A percentile compares a stretch with the other conserved stretches of the same genome.
Conservation (phyloP, 148 eudicot species). For the Cornus kousa region DNA sequence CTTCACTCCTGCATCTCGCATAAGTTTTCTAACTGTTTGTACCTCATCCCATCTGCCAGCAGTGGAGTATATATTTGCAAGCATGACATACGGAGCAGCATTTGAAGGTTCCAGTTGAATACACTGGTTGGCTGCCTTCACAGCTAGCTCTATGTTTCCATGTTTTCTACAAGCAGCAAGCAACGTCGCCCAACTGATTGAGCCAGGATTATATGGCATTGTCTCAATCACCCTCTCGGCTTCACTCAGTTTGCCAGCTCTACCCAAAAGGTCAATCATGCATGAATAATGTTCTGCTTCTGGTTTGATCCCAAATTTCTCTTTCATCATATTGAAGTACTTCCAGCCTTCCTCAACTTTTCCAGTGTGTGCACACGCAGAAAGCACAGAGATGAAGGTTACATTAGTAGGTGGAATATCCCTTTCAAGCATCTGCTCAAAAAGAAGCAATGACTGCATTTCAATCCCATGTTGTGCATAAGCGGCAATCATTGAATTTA, state of each 20-base stretch:
- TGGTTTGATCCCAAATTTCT: constrained; percentile 50
- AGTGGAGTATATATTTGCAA: constrained; percentile 61
- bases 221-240: constrained; percentile 57
- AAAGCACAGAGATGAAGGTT: constrained; percentile 70
- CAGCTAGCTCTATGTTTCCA: constrained; percentile 60
- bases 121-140: constrained; percentile 60
- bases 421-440: constrained; percentile 55
- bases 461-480: constrained; percentile 78
- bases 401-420: constrained; percentile 46
- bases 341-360: constrained; percentile 59
- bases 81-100: constrained; percentile 71
- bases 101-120: constrained; percentile 59
- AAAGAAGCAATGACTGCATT: constrained; percentile 52
- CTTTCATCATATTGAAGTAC: constrained; percentile 54
- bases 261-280: constrained; percentile 84
- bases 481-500: constrained; percentile 72
- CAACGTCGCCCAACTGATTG: constrained; percentile 68
- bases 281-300: constrained; percentile 72
- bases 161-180: constrained; percentile 73
- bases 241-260: constrained; percentile 64
- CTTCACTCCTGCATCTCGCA: constrained; percentile 54
- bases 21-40: constrained; percentile 46
- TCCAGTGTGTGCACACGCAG: constrained; percentile 81
- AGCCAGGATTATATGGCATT: constrained; percentile 65
- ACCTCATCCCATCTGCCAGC: constrained; percentile 73